phyloP scores from a whole-genome alignment of 78 protist species.

The slime mould (Dictyostelium discoideum) region DNA sequence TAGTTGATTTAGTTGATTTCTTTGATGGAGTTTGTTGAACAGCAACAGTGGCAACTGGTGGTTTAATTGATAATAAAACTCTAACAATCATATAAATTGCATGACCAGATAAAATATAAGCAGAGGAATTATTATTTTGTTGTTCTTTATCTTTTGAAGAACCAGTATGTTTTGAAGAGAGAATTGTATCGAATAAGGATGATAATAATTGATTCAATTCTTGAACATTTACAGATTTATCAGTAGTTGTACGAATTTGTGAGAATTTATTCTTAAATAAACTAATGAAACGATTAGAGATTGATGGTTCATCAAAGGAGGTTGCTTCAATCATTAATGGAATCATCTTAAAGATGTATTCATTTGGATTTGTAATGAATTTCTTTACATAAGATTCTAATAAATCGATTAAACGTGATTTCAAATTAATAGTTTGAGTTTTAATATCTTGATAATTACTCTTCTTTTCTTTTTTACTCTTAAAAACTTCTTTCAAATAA shows the following conservation, averaged over 20 bases:
- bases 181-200: conserved; percentile 20
- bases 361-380: conserved; percentile 8
- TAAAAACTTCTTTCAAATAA: conserved; percentile 40
- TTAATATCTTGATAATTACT: conserved; percentile 21
- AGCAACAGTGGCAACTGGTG: background rate
- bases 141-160: conserved; percentile 9
- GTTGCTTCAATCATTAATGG: conserved; percentile 65
- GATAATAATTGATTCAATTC: background rate
- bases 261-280: conserved; percentile 43
- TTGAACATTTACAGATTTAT: background rate
- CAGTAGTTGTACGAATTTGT: conserved; percentile 17
- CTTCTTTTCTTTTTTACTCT: conserved; percentile 55
- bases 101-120: conserved; percentile 54
- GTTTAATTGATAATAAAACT: conserved; percentile 15
- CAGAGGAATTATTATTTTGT: conserved; percentile 33
- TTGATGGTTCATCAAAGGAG: conserved; percentile 50
- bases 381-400: conserved; percentile 60
- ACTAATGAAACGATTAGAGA: conserved; percentile 57
- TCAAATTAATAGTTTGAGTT: conserved; percentile 47
- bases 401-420: conserved; percentile 71
- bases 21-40: background rate
- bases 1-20: background rate
- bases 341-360: conserved; percentile 29
- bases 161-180: conserved; percentile 1
- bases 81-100: conserved; percentile 29